These are phyloP conservation scores for Cokeromyces recurvatus DNA, from an alignment of 371 early-diverging fungal species.

Conservation along the genomic window DNA sequence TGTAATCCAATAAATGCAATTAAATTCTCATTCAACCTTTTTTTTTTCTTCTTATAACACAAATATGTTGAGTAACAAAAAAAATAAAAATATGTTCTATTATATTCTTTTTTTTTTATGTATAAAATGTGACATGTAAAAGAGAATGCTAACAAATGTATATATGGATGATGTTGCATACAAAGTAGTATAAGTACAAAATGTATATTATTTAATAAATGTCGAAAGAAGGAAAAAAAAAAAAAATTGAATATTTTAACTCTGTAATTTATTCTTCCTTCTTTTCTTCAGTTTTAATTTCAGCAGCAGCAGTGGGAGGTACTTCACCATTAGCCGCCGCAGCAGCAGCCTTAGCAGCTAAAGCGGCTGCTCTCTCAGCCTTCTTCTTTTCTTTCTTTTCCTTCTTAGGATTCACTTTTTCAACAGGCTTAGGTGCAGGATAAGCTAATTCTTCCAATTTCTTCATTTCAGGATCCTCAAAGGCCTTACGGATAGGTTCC, in stretches of 20 bases:
- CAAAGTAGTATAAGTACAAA: too few relatives aligned
- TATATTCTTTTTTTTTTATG: too few relatives aligned
- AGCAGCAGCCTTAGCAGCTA: conserved; percentile 24
- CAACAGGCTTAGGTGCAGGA: conserved; percentile 51
- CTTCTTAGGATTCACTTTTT: conserved; percentile 43
- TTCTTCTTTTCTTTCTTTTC: conserved; percentile 31
- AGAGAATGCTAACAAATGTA: too few relatives aligned
- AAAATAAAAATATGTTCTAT: too few relatives aligned
- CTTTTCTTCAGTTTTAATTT: conserved; percentile 8
- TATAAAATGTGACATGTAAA: too few relatives aligned
- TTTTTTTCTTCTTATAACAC: too few relatives aligned
- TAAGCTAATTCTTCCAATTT: conserved; percentile 66
- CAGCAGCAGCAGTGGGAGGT: conserved; percentile 1
- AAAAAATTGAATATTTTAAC: neutral
- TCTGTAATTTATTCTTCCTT: conserved; percentile 7
- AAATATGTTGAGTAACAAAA: too few relatives aligned
- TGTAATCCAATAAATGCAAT: too few relatives aligned
- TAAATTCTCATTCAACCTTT: too few relatives aligned
- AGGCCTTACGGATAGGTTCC: conserved; percentile 87
- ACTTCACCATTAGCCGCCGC: conserved; percentile 1
- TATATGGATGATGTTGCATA: too few relatives aligned
- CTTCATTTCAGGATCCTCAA: conserved; percentile 61
- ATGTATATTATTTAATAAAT: too few relatives aligned
- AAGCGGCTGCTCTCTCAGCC: conserved; percentile 26
- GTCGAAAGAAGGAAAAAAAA: too few relatives aligned